Evolutionary conservation across 106 monocot species (phyloP).

Genomic region (Apostasia shenzhenica): DNA sequence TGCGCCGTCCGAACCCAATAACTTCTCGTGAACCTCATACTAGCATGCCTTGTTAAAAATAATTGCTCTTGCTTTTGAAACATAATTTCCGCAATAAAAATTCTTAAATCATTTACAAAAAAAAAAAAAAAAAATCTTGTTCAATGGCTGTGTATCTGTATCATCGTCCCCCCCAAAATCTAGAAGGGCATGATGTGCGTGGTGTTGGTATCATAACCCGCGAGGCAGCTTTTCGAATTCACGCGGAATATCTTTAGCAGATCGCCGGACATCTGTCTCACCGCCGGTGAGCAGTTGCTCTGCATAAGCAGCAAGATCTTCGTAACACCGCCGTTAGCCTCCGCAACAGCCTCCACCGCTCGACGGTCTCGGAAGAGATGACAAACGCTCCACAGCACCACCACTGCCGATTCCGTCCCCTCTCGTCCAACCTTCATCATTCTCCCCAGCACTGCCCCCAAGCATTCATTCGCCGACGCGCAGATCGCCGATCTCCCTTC

Average conservation of each 20-base stretch:
- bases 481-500: constrained; percentile 59
- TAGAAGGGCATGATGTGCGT: constrained; percentile 88
- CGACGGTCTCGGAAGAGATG: constrained; percentile 48
- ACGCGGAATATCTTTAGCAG: constrained; percentile 56
- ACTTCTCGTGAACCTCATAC: no score
- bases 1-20: no score
- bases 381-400: constrained; percentile 70
- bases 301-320: constrained; percentile 76
- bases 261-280: constrained; percentile 71
- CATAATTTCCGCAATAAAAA: no score
- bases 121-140: no score
- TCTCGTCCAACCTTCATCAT: constrained; percentile 60
- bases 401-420: constrained; percentile 53
- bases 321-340: constrained; percentile 45
- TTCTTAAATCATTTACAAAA: no score
- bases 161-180: no score
- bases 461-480: constrained; percentile 14
- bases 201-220: constrained; percentile 56
- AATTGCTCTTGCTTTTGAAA: no score
- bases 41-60: no score
- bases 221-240: constrained; percentile 50
- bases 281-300: constrained; percentile 66
- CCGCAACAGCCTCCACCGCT: constrained; percentile 52
- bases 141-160: no score
- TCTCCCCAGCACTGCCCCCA: constrained; percentile 28